phyloP scores from a whole-genome alignment of 768 basidiomycete species.

The Mycena amicta region DNA sequence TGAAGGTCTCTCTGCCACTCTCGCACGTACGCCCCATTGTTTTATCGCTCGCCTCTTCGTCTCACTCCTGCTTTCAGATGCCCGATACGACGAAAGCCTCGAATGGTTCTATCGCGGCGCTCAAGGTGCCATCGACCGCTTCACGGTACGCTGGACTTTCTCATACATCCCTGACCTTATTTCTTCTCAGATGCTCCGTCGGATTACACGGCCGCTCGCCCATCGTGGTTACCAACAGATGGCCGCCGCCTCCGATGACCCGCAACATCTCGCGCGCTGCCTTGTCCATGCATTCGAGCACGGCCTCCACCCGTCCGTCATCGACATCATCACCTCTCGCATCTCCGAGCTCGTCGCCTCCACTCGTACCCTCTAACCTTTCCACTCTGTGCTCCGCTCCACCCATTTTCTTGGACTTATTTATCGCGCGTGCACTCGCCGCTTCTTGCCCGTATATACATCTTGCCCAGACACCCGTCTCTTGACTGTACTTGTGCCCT shows the following conservation, averaged over 20 bases:
- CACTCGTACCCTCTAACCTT: background rate
- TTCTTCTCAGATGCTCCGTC: background rate
- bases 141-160: background rate
- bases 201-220: too few relatives aligned
- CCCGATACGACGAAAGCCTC: background rate
- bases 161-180: background rate
- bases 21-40: background rate
- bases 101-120: background rate
- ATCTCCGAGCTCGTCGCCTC: too few relatives aligned
- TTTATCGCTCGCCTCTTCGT: background rate
- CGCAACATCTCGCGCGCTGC: background rate
- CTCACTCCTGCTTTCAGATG: background rate
- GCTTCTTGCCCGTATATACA: background rate
- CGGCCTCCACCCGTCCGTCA: background rate
- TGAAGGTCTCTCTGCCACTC: background rate
- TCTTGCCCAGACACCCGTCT: background rate
- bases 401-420: background rate
- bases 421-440: too few relatives aligned
- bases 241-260: background rate
- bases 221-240: background rate
- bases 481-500: background rate
- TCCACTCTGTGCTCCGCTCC: background rate
- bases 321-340: background rate
- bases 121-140: background rate
- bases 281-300: background rate